Percentiles rank a stretch among this genome's conserved stretches.
Evolutionary conservation across 1,284 basidiomycete genomes (phyloP).

Genomic region (Inonotus hispidus): DNA sequence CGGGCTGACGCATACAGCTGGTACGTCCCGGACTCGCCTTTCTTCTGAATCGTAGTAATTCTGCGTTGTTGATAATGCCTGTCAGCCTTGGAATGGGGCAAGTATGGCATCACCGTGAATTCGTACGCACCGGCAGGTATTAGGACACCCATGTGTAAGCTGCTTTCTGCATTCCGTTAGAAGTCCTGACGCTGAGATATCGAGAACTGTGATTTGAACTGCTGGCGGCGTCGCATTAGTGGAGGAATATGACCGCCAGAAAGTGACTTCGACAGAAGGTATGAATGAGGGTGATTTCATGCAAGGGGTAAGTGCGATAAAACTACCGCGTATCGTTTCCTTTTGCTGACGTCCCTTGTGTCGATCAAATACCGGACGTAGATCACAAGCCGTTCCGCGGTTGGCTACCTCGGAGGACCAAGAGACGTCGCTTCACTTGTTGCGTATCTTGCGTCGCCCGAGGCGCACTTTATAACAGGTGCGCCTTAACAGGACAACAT

Average conservation of each 20-base stretch:
- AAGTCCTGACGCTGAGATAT: background rate
- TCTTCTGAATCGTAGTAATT: too few relatives aligned
- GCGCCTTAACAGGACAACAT: background rate
- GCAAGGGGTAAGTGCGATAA: background rate
- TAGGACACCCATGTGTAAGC: conserved; percentile 13
- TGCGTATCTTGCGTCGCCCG: conserved; percentile 21
- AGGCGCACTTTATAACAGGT: conserved; percentile 23
- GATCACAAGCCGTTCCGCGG: background rate
- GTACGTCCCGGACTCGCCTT: conserved; percentile 2
- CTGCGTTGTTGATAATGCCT: background rate
- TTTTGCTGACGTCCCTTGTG: background rate
- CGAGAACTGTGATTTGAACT: background rate
- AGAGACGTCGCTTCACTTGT: conserved; percentile 19
- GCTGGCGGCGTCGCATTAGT: background rate
- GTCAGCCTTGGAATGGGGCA: conserved; percentile 19
- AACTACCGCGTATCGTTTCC: too few relatives aligned
- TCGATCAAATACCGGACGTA: background rate
- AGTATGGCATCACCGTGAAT: conserved; percentile 26
- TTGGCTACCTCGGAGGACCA: conserved; percentile 15
- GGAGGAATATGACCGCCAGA: conserved; percentile 5
- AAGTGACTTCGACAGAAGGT: background rate
- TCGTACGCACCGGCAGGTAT: conserved; percentile 25
- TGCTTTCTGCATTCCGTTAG: background rate
- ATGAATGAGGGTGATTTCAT: conserved; percentile 13
- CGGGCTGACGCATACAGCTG: conserved; percentile 13